Base-by-base conservation (phyloP, 2,329 filamentous ascomycete species). In the Colletotrichum sp. region DNA sequence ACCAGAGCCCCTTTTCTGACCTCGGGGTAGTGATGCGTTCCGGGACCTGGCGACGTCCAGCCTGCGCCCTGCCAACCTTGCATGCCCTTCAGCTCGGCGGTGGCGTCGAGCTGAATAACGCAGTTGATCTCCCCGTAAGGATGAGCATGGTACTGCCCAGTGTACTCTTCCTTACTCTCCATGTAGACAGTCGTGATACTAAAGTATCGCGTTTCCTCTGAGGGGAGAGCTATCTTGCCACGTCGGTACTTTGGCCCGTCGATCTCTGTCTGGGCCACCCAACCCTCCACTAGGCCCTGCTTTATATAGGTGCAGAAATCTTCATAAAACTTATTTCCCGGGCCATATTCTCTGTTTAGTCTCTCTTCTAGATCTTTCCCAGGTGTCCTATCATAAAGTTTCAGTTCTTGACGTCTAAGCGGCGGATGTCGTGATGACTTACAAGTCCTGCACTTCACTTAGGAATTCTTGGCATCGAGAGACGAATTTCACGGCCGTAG, bases 151-250 rank as follows among this genome's bases (percentile, higher is more conserved):
- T 91, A 90, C 80, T 91, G 89, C n/a, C 75, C 71, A 8, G 16
- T 55, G 79, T 88, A 90, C n/a, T 83, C 85, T 8, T 86, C 85
- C 36, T 86, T 73, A 34, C 85, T 87, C n/a, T 90, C 85, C 86
- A 92, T 90, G 79, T 90, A 91, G 22, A 92, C 90, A 2, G 89
- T 88, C 4, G 90, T 92, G 79, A 92, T 90, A 78, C 86, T 89
- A 80, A 91, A 89, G 81, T 84, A 91, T 26, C 86, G 84, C 32
- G 86, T 91, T 44, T 85, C 83, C 10, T 84, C 81, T 3, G 81
- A 84, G 2, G 90, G 90, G 7, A 86, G 77, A 55, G 84, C 81
- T 74, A 92, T 86, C 72, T 87, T 88, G 10, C 84, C 84, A 8
- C 87, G 85, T 2, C 87, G 86, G 77, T 90, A 90, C 76, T 85